Evolutionary conservation across 768 basidiomycete genomes (phyloP).

Genomic region (Lentinula boryana): DNA sequence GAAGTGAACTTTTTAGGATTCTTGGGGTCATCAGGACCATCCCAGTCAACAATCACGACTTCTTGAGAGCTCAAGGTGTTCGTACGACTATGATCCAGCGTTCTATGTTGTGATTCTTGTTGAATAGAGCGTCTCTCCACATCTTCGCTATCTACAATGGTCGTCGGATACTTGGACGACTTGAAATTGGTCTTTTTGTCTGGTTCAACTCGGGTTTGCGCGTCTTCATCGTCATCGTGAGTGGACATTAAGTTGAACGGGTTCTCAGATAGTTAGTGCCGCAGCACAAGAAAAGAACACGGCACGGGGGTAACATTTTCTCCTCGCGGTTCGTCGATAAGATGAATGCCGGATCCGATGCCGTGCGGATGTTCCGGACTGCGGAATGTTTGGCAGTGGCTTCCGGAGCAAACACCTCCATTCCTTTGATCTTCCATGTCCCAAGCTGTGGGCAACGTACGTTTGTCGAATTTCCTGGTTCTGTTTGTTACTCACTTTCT

Average conservation of each 20-base stretch:
- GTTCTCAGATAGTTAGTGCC: not conserved
- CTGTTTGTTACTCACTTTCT: not conserved
- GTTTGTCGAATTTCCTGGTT: slow-evolving; percentile 15
- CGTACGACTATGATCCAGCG: not conserved
- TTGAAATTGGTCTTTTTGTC: not conserved
- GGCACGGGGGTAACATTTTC: not conserved
- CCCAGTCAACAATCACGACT: slow-evolving; percentile 50
- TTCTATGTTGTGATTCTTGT: not conserved
- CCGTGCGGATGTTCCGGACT: not conserved
- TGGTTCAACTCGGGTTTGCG: not conserved
- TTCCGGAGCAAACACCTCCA: not conserved
- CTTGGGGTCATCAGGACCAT: slow-evolving; percentile 50
- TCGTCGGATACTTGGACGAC: not conserved
- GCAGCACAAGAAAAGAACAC: not conserved
- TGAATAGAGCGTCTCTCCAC: not conserved
- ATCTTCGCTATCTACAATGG: not conserved
- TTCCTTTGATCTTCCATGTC: slow-evolving; percentile 45
- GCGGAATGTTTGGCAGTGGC: not conserved
- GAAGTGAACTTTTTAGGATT: slow-evolving; percentile 53
- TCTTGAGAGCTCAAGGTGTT: not conserved
- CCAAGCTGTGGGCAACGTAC: slow-evolving; percentile 75
- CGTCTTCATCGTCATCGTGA: not conserved
- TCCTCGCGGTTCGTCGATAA: not conserved
- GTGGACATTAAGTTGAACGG: not conserved
- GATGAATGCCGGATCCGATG: slow-evolving; percentile 1